Base-by-base conservation (phyloP, 345 rosid genomes). In the Hevea brasiliensis region DNA sequence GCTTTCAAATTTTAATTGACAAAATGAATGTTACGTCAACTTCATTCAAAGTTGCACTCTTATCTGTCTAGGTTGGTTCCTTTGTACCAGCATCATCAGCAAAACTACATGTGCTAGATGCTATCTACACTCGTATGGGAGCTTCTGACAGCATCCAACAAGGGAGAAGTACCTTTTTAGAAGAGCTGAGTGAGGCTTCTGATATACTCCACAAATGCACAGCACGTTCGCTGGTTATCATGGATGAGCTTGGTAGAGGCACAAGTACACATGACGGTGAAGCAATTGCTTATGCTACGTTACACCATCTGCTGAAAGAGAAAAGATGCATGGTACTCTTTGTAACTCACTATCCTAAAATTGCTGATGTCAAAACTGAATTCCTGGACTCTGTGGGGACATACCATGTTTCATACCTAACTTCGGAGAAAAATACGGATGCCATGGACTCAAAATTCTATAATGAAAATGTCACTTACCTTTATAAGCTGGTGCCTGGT, bases 181-280 rank as follows among this genome's bases (percentile, higher is more conserved):
- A 94, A 79, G 98, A 94, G 85, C 83, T 94, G 72, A 92, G 86
- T 53, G 98, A 92, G 85, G 89, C 92, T 50, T 86, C 94, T 48
- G 82, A 84, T 41, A 90, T 94, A 81, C 88, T 94, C 65, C 78
- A 53, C 78, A 90, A 81, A 66, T 92, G 95, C 81, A 87, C 98
- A 1, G 69, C 81, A 13, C 76, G 74, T 61, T 94, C 98, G 0
- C 89, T 94, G 58, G 98, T 94, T 71, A 88, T 94, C 73, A 80
- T 94, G 29, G 98, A 94, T 65, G 98, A 94, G 87, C 96, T 94
- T 69, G 98, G 98, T 45, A 82, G 98, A 76, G 98, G 98, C 72
- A 90, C 98, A 45, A 92, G 98, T 80, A 92, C 98, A 44, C 92
- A 94, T 62, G 98, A 94, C 41, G 98, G 98, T 61, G 92, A 84